Evolutionary conservation across 257 asterid genomes (phyloP), one percentile per base, ranked within the genome.

Genomic region (Cynanchum wilfordii): DNA sequence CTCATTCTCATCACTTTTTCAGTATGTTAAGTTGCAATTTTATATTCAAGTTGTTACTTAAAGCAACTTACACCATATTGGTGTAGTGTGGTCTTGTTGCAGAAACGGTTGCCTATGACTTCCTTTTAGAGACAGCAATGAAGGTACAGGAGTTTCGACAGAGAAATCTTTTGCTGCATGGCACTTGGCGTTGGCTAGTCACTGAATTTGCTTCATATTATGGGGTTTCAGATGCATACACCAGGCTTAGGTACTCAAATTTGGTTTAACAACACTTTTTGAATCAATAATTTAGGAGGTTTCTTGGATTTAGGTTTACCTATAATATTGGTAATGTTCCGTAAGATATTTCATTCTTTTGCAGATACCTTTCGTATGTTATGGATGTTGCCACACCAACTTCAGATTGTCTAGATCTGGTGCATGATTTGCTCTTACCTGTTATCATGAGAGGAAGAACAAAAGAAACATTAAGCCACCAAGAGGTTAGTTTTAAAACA

Each of bases 331-430:
- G 16, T 36, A 63, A 6, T 30, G 1, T 16, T 45, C 9, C 33
- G 36, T 75, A 13, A 44, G 67, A 10, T 20, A 10, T 76, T 56
- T 51, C 12, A 24, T 20, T 47, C 6, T 65, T 24, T 68, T 78
- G 64, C 84, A 94, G 99, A 76, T 94, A 94, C 78, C 95, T 94
- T 84, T 88, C 96, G 8, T 94, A 91, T 73, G 85, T 91, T 70
- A 94, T 94, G 97, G 99, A 94, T 78, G 99, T 94, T 58, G 99
- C 97, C 51, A 94, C 99, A 10, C 99, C 99, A 25, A 91, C 97
- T 69, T 89, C 93, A 7, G 97, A 91, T 73, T 94, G 97, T 85
- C 89, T 94, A 33, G 78, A 82, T 55, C 76, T 94, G 82, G 97
- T 90, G 73, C 82, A 89, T 68, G 89, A 91, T 79, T 82, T 91